These are phyloP conservation scores for Globisporangium nagaii DNA, from an alignment of 352 stramenopile genomes.

Conservation along the genomic window DNA sequence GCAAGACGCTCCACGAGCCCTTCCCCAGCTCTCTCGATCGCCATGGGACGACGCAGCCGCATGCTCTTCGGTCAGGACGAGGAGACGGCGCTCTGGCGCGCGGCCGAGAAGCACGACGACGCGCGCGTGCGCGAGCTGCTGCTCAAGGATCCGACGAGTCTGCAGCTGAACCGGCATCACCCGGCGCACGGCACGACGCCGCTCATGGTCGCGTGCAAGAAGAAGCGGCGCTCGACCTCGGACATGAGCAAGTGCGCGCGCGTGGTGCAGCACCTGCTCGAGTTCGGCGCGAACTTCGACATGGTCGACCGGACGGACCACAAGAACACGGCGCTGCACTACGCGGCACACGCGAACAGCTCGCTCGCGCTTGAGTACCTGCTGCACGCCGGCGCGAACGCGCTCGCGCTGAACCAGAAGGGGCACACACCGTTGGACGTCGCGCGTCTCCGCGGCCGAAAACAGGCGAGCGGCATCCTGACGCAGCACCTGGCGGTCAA, in stretches of 20 bases:
- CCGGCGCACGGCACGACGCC: conserved; percentile 47
- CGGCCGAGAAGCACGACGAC: conserved; percentile 11
- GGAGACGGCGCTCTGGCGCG: conserved; percentile 12
- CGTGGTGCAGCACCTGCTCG: conserved; percentile 45
- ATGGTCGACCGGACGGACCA: conserved; percentile 29
- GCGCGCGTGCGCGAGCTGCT: conserved; percentile 8
- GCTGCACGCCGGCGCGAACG: conserved; percentile 36
- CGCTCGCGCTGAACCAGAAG: conserved; percentile 45
- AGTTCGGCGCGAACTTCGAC: conserved; percentile 46
- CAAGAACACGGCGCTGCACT: conserved; percentile 62
- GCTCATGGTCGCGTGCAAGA: conserved; percentile 62
- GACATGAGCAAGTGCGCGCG: conserved; percentile 9
- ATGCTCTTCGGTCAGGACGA: not conserved
- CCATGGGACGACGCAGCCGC: conserved; percentile 7
- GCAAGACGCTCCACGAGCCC: too few relatives aligned
- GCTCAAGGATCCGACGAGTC: conserved; percentile 4
- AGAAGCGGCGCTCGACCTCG: conserved; percentile 12
- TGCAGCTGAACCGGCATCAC: conserved; percentile 33
- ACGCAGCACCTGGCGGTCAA: conserved; percentile 42
- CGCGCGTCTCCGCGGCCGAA: conserved; percentile 38
- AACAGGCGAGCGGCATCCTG: conserved; percentile 33
- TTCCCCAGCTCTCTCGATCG: too few relatives aligned
- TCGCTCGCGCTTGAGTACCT: conserved; percentile 46
- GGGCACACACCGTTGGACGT: conserved; percentile 59
- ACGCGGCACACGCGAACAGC: conserved; percentile 52